Evolutionary conservation across 176 grass and related monocot genomes (phyloP), one percentile per base, ranked within the genome.

Genomic region (Carex myosuroides): DNA sequence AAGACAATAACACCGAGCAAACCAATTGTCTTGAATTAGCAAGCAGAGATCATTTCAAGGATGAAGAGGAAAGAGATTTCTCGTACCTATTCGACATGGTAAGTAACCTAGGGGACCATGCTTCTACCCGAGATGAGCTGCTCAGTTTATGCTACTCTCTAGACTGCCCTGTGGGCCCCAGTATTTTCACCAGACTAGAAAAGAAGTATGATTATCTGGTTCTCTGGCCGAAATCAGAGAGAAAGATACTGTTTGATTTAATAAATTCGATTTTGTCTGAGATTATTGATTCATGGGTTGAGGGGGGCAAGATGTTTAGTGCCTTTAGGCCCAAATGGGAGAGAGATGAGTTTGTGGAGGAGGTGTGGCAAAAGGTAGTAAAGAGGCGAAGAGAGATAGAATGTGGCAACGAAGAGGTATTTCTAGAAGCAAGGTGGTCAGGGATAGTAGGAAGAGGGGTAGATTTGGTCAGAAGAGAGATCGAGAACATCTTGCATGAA

Each of bases 231-330:
- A 63, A 60, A 79, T 75, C 68, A 22, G 96, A 92, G 80, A 99
- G 96, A 81, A 99, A 89, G 88, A 85, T 99, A 44, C 88, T 99
- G 20, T 95, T 99, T 39, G 93, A 99, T 85, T 88, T 94, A 32
- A 89, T 89, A 64, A 95, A 88, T 75, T 79, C 21, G 14, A 83
- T 89, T 65, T 64, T 99, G 48, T 54, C 60, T 41, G 89, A 89
- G 71, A 74, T 92, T 13, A 63, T 88, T 52, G 78, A 83, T 63
- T 79, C 91, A 82, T 89, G 80, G 70, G 68, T 66, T 59, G 32
- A 74, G 42, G 52, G 7, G 73, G 88, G 3, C 64, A 91, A 83
- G 37, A 60, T 3, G 52, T 85, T 60, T 84, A 89, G 20, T 35
- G 55, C 37, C 55, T 79, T 71, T 42, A 6, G 9, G 8, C 78